These are phyloP conservation scores for Daldinia decipiens DNA, from an alignment of 495 filamentous ascomycete genomes.

Conservation along the genomic window DNA sequence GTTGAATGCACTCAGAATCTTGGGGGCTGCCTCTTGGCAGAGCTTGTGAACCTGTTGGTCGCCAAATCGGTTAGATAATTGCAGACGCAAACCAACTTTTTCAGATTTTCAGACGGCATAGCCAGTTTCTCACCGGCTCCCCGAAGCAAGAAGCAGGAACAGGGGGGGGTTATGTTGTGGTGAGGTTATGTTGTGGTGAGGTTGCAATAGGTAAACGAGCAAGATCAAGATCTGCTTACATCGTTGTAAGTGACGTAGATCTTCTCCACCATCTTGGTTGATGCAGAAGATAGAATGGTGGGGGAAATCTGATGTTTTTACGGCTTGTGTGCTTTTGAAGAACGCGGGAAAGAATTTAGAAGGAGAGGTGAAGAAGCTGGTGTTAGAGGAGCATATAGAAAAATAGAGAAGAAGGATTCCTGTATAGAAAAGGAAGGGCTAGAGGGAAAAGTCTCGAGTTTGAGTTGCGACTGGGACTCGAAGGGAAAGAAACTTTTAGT, in stretches of 20 bases:
- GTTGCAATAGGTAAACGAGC: constrained; percentile 12
- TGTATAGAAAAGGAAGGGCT: constrained; percentile 22
- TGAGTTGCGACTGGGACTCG: constrained; percentile 24
- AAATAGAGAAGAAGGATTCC: constrained; percentile 16
- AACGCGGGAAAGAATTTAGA: background rate
- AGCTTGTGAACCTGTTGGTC: constrained; percentile 87
- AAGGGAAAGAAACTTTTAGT: constrained; percentile 36
- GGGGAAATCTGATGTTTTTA: constrained; percentile 10
- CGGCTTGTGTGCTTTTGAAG: constrained; percentile 2
- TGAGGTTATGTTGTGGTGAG: constrained; percentile 15
- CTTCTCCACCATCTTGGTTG: constrained; percentile 79
- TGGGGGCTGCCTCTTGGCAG: constrained; percentile 82
- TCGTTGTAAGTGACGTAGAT: constrained; percentile 96
- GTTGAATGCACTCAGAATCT: constrained; percentile 83
- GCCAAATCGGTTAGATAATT: constrained; percentile 34
- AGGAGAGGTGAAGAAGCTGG: constrained; percentile 6
- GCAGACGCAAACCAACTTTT: background rate
- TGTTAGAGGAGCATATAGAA: background rate
- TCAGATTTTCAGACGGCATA: constrained; percentile 7
- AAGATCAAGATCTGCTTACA: constrained; percentile 62
- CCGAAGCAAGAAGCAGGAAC: constrained; percentile 5
- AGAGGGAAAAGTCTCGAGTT: constrained; percentile 35
- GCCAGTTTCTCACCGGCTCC: constrained; percentile 8
- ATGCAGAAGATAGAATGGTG: constrained; percentile 17
- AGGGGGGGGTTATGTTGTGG: constrained; percentile 16